A percentile compares a stretch with the other conserved stretches of the same genome.
phyloP scores from a whole-genome alignment of 106 monocot species.

The Xerophyta viscosa region DNA sequence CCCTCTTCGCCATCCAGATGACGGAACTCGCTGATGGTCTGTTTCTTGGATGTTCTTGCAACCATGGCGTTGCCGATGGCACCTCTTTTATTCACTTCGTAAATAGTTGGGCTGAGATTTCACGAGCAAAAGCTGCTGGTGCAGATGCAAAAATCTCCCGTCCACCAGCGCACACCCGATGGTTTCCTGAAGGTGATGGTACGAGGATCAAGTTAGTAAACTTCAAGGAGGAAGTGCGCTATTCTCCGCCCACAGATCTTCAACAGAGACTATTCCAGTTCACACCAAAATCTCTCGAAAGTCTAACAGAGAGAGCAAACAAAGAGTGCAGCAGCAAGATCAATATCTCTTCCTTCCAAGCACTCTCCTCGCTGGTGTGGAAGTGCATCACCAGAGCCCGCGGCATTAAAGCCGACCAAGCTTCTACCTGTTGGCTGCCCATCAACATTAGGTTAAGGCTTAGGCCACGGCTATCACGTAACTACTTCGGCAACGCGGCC shows the following conservation, averaged over 20 bases:
- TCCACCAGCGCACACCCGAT: not conserved
- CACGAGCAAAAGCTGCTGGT: not conserved
- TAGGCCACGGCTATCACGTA: not conserved
- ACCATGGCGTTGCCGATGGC: not conserved
- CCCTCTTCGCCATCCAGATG: not conserved
- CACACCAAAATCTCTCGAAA: not conserved
- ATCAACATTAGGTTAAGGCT: not conserved
- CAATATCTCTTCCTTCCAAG: not conserved
- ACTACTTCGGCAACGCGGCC: conserved; percentile 1
- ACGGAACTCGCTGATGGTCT: not conserved
- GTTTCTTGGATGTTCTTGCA: not conserved
- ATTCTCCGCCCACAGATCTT: not conserved
- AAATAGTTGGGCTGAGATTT: not conserved
- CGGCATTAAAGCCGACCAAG: not conserved
- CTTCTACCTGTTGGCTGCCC: not conserved
- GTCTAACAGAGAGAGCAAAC: not conserved
- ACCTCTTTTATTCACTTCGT: not conserved
- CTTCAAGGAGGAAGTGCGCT: not conserved
- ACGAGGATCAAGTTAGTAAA: not conserved
- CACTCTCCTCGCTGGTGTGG: not conserved
- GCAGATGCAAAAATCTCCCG: not conserved
- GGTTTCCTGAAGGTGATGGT: not conserved
- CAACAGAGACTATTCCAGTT: not conserved
- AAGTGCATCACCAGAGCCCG: conserved; percentile 1
- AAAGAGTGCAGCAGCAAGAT: not conserved